phyloP scores from a whole-genome alignment of 495 filamentous ascomycete species.

The Geopyxis carbonaria region DNA sequence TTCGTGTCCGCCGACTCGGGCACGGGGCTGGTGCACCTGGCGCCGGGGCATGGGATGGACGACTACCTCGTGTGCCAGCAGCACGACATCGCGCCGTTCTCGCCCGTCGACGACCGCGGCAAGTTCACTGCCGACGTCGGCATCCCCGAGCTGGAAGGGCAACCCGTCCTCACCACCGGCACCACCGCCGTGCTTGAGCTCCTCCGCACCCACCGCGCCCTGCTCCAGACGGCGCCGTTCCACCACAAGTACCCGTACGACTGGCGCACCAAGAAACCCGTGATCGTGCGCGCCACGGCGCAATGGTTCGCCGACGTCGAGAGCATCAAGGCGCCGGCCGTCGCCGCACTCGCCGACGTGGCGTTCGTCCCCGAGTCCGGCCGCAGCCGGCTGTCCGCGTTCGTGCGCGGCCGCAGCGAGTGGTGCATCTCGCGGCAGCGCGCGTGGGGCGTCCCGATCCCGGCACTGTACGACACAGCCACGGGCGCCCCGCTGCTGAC shows the following conservation, averaged over 20 bases:
- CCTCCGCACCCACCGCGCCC: slow-evolving; percentile 33
- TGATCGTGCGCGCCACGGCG: slow-evolving; percentile 79
- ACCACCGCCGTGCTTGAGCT: slow-evolving; percentile 50
- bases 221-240: slow-evolving; percentile 50
- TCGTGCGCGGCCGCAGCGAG: slow-evolving; percentile 71
- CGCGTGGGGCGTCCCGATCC: slow-evolving; percentile 92
- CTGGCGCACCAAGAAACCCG: slow-evolving; percentile 84
- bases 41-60: slow-evolving; percentile 90
- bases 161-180: slow-evolving; percentile 46
- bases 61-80: slow-evolving; percentile 70
- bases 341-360: slow-evolving; percentile 51
- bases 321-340: slow-evolving; percentile 53
- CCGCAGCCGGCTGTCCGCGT: slow-evolving; percentile 56
- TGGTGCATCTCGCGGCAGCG: slow-evolving; percentile 99
- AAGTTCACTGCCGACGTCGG: slow-evolving; percentile 62
- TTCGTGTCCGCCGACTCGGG: slow-evolving; percentile 81
- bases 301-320: slow-evolving; percentile 96
- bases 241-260: slow-evolving; percentile 93
- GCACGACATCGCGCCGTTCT: slow-evolving; percentile 48
- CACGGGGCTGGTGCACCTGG: slow-evolving; percentile 81
- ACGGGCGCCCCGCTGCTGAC: slow-evolving; percentile 56
- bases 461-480: slow-evolving; percentile 58
- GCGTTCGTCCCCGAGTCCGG: slow-evolving; percentile 61
- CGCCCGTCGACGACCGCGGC: slow-evolving; percentile 69
- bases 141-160: slow-evolving; percentile 42